Base-by-base conservation (phyloP, 805 yeast species). In the Jamesozyma spencerorum region DNA sequence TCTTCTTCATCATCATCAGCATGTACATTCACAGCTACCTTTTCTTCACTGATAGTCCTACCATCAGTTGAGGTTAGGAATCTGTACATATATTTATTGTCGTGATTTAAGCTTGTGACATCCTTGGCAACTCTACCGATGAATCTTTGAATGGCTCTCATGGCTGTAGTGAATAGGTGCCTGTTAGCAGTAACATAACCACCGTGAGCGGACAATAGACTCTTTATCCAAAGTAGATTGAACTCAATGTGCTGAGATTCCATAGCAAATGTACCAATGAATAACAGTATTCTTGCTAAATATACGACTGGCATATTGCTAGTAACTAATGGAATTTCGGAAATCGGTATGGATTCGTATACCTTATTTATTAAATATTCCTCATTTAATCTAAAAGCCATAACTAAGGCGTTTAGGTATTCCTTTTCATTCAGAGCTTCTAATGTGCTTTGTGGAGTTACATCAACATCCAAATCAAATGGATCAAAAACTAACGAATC, bases 311-410 rank as follows among this genome's bases (percentile, higher is more conserved):
- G 98, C 15, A 90, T 54, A 37, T 75, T 83, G n/a, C 69, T 60
- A 6, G 81, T 66, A 7, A 88, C 74, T 38, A 92, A 61, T 27
- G 71, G 66, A 30, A 90, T 75, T 54, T 87, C 94, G 3, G 67
- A 65, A n/a, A 73, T 55, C 2, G 92, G 90, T 8, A 88, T 70
- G 4, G 72, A 53, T 57, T 86, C 95, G 57, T 79, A 85, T 0
- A 85, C 83, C 45, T 70, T 70, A 45, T 80, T 80, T 19, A 88
- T 76, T 40, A 92, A 65, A 51, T 79, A 75, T 10, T 63, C 65
- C 57, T 92, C 98, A 57, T 92, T 92, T 45, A 92, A 71, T 60
- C 98, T 72, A 72, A 92, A 87, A 0, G 97, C 77, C 97, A 92
- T 87, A 12, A 88, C 84, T 43, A 90, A 63, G 0, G 97, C 90